Evolutionary conservation across 352 stramenopile species (phyloP), one percentile per base, ranked within the genome.

Genomic region (Phytopythium chamaehyphon): DNA sequence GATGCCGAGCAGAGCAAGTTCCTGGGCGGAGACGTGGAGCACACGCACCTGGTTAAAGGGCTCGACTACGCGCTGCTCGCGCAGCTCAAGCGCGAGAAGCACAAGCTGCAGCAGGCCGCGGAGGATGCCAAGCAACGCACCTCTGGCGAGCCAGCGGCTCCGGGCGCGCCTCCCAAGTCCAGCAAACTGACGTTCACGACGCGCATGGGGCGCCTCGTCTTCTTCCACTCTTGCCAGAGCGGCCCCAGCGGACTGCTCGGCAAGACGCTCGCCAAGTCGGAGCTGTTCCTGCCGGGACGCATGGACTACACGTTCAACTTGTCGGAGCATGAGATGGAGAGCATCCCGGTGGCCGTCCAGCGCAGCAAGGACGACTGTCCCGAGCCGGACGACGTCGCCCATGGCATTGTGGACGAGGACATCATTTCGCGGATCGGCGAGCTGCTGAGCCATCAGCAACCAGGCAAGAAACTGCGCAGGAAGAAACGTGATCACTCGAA

Each of bases 31-130:
- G 86, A 96, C 51, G 66, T 90, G 58, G 71, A 85, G 50, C 83
- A 93, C 67, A 93, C 89, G 28, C 86, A 96, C 64, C 52, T 96
- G 16, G 88, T 96, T 4, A 97, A 95, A 52, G 91, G 61, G 19
- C 57, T 98, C 45, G 89, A 98, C 76, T 78, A 86, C 35, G 73
- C 86, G 11, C 62, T 98, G 23, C 66, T 96, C 22, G 63, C 88
- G 37, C 89, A 96, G 55, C 68, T 96, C 22, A 90, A 92, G 58
- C 64, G 72, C 16, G 85, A 96, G 53, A 85, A 83, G 48, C 57
- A 85, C 46, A 81, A 81, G 51, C 59, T 90, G 12, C 50, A 61
- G 54, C 48, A 61, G 3, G 67, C 59, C 2, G 75, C 57, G 2
- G 57, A 45, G 6, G 54, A 49, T 1, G 62, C 67, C 8, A 72